Conservation (phyloP, 495 filamentous ascomycete species). For the Penicillium coprophilum region DNA sequence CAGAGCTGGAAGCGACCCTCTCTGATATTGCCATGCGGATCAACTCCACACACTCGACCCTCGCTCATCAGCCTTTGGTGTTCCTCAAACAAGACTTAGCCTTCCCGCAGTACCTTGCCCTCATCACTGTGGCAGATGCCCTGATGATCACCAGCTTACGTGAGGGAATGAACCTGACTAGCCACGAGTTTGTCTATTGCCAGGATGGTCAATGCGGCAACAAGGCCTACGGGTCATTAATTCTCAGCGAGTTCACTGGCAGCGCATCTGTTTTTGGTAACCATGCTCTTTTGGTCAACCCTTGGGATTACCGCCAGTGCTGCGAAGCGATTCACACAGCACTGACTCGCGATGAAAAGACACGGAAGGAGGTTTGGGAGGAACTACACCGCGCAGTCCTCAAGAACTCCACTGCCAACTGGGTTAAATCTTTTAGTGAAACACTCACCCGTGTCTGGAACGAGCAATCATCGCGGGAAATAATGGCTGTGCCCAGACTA, state of each 20-base stretch:
- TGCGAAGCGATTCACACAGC: conserved; percentile 79
- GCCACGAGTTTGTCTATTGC: conserved; percentile 88
- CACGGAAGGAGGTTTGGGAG: conserved; percentile 72
- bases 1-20: conserved; percentile 80
- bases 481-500: conserved; percentile 79
- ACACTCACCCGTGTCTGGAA: conserved; percentile 70
- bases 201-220: conserved; percentile 76
- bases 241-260: conserved; percentile 91
- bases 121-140: conserved; percentile 83
- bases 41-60: conserved; percentile 81
- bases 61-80: conserved; percentile 87
- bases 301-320: conserved; percentile 87
- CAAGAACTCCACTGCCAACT: conserved; percentile 76
- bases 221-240: conserved; percentile 82
- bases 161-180: conserved; percentile 93
- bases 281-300: conserved; percentile 75
- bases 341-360: conserved; percentile 68
- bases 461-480: conserved; percentile 78
- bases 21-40: conserved; percentile 91
- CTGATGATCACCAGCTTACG: conserved; percentile 91
- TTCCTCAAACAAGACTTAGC: conserved; percentile 92
- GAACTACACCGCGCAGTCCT: conserved; percentile 72
- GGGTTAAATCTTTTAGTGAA: conserved; percentile 72
- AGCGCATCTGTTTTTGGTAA: conserved; percentile 80
- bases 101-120: conserved; percentile 84